Base-by-base conservation (phyloP, 1,284 basidiomycete species). In the Sutorius eximius region DNA sequence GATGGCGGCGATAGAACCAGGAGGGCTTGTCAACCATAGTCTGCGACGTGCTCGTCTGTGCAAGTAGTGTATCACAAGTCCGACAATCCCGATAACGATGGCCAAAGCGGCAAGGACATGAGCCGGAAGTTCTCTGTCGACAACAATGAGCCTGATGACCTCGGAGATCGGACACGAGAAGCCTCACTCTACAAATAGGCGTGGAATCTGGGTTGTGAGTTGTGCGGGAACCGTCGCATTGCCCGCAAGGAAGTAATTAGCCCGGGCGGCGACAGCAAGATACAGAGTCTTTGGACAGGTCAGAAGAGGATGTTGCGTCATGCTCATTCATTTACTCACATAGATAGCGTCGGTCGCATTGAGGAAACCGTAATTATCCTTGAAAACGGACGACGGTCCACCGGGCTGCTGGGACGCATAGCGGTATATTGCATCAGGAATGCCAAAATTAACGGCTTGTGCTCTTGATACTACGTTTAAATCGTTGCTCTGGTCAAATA, bases 161-260 rank as follows among this genome's bases (percentile, higher is more conserved):
- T 22, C 36, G n/a, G 43, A 18, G 33, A 51, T 42, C 6, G 13
- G 24, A 44, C 3, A 45, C 18, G 2, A 12, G 15, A 44, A 9
- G n/a, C 68, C 81, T 51, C 61, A 87, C 86, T 83, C 79, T 45
- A 87, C 71, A 59, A 76, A 75, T 45, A 87, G 67, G 29, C 83
- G 74, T 18, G 79, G 75, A 20, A 75, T 61, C 13, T 78, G 56
- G 8, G 73, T 72, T 4, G 72, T 76, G 41, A 80, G 59, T 43
- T 63, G 52, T 9, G 77, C 79, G 12, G 67, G 51, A 11, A 82
- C 55, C 0, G 71, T 71, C 3, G 56, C 51, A 52, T 77, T 76
- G 11, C 62, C 46, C 2, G 67, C 55, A 3, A 82, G 61, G 58
- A 86, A 87, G 59, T 84, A 87, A 18, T 81, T 75, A 0, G 76